Evolutionary conservation across 345 rosid genomes (phyloP).

Genomic region (Eucalyptus polybractea): DNA sequence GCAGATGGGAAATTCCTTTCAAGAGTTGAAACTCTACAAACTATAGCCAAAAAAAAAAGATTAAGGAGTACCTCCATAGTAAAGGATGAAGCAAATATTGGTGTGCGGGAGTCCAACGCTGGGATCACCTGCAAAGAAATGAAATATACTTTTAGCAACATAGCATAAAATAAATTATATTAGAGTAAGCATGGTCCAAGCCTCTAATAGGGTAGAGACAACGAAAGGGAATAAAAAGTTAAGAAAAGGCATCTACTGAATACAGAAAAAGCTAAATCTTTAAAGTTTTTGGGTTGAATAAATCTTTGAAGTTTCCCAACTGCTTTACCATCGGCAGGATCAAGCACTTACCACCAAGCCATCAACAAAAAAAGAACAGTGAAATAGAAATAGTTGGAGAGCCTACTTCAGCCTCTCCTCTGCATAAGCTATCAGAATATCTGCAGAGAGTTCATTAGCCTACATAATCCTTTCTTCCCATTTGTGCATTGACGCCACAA

Average conservation of each 20-base stretch:
- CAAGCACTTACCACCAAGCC: neutral
- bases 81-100: constrained; percentile 90
- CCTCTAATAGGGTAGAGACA: neutral
- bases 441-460: neutral
- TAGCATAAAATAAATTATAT: neutral
- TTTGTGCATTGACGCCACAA: neutral
- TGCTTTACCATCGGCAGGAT: neutral
- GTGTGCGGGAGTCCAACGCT: constrained; percentile 72
- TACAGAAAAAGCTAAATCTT: neutral
- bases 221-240: neutral
- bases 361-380: neutral
- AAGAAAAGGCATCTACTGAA: neutral
- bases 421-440: neutral
- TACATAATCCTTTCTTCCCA: neutral
- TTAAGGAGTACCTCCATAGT: constrained; percentile 79
- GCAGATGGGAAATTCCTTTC: neutral
- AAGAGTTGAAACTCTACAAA: neutral
- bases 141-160: neutral
- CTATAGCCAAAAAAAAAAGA: too few species aligned
- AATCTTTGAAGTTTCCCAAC: neutral
- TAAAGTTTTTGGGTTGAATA: neutral
- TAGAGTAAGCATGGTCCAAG: neutral
- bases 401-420: neutral
- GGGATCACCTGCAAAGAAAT: constrained; percentile 73
- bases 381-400: neutral